Conservation (phyloP, 352 stramenopile species). For the Phytophthora constricta region DNA sequence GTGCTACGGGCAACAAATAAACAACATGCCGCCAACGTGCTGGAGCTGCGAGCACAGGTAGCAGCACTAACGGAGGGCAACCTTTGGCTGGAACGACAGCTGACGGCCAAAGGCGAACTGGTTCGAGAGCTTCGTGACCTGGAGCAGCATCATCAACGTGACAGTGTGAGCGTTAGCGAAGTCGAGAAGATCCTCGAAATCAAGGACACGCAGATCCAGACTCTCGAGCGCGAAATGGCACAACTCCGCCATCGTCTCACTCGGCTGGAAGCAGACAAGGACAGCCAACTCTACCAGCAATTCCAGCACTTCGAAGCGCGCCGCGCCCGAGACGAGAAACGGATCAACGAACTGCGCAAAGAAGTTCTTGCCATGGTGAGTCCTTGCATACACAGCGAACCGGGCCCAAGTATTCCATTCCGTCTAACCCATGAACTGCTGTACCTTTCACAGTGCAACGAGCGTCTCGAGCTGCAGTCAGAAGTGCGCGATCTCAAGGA, state of each 20-base stretch:
- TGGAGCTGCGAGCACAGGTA: slow-evolving; percentile 70
- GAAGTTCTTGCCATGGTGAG: slow-evolving; percentile 64
- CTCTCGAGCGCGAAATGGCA: slow-evolving; percentile 61
- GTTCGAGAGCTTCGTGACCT: slow-evolving; percentile 57
- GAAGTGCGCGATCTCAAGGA: slow-evolving; percentile 68
- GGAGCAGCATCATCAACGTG: slow-evolving; percentile 47
- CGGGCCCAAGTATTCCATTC: not conserved
- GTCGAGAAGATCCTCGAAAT: slow-evolving; percentile 56
- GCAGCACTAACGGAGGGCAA: slow-evolving; percentile 66
- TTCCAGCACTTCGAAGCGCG: slow-evolving; percentile 47
- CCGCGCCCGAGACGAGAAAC: slow-evolving; percentile 57
- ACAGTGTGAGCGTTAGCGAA: slow-evolving; percentile 41
- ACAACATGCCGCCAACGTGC: slow-evolving; percentile 67
- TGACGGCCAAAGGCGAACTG: slow-evolving; percentile 63
- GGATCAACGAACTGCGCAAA: slow-evolving; percentile 58
- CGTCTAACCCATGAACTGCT: slow-evolving; percentile 3
- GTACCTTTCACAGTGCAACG: slow-evolving; percentile 52
- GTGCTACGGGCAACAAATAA: slow-evolving; percentile 75
- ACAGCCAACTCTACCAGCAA: slow-evolving; percentile 66
- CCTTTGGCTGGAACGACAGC: slow-evolving; percentile 64
- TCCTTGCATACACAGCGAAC: slow-evolving; percentile 7
- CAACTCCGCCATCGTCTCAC: slow-evolving; percentile 51
- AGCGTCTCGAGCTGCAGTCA: slow-evolving; percentile 55
- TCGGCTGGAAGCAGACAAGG: slow-evolving; percentile 56
- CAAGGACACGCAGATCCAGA: slow-evolving; percentile 64